Evolutionary conservation across 1,284 basidiomycete genomes (phyloP).

Genomic region (Cutaneotrichosporon spelunceum): DNA sequence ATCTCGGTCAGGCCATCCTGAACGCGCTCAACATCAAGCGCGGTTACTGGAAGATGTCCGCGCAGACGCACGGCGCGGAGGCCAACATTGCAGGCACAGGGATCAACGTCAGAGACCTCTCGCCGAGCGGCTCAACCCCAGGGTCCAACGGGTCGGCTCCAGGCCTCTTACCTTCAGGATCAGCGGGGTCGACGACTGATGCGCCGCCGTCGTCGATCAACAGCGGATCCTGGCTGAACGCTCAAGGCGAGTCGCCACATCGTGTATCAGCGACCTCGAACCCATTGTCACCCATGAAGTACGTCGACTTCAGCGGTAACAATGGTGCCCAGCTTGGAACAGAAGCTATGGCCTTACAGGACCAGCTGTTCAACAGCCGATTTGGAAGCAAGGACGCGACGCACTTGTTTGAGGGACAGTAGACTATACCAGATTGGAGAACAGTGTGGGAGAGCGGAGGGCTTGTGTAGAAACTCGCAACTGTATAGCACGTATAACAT

Average conservation of each 20-base stretch:
- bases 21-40: constrained; percentile 48
- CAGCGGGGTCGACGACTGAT: not conserved
- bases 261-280: not conserved
- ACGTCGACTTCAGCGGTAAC: constrained; percentile 7
- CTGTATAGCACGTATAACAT: not conserved
- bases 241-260: not conserved
- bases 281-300: constrained; percentile 8
- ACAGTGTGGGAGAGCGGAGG: not conserved
- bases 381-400: not conserved
- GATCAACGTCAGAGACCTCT: not conserved
- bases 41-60: constrained; percentile 36
- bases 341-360: not conserved
- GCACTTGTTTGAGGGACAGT: not conserved
- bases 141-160: not conserved
- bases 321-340: not conserved
- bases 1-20: constrained; percentile 40
- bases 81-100: not conserved
- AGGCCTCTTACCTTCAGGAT: not conserved
- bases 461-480: not conserved
- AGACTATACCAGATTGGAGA: not conserved
- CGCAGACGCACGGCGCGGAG: constrained; percentile 1
- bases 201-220: not conserved
- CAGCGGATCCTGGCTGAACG: not conserved
- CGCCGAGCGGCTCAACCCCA: not conserved
- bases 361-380: not conserved